Base-by-base conservation (phyloP, 306 rosid species). In the Rubus parviflorus region DNA sequence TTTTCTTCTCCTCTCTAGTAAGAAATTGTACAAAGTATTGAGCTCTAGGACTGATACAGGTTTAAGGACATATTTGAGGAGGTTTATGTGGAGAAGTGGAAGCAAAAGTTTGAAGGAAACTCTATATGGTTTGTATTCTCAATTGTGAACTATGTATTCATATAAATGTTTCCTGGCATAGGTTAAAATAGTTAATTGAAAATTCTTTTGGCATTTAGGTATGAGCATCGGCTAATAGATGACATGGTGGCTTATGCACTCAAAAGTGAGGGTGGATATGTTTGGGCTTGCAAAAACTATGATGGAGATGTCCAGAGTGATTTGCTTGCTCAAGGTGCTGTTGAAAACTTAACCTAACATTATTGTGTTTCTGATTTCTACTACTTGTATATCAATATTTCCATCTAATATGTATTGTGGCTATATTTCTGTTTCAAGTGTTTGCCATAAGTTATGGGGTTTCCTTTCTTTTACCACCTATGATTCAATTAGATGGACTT, bases 211-310 rank as follows among this genome's bases (percentile, higher is more conserved):
- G 70, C 62, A 68, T 87, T 83, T 81, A 95, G 99, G 99, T 95
- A 92, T 77, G 99, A 95, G 80, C 99, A 95, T 80, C 90, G 99
- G 79, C 88, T 95, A 81, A 95, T 95, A 83, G 99, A 95, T 86
- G 99, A 95, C 86, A 95, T 95, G 99, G 99, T 95, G 73, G 99
- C 99, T 48, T 92, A 95, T 86, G 97, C 80, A 70, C 15, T 95
- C 49, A 95, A 95, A 86, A 95, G 97, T 72, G 97, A 95, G 82
- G 99, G 99, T 41, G 99, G 99, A 76, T 95, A 95, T 88, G 96
- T 95, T 65, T 95, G 99, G 97, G 99, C 99, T 76, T 95, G 99
- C 88, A 95, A 95, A 82, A 95, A 95, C 86, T 95, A 95, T 77
- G 99, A 95, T 77, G 99, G 99, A 62, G 99, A 95, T 68, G 97